Conservation (phyloP, 2,329 filamentous ascomycete genomes). For the Aspergillus flavus region DNA sequence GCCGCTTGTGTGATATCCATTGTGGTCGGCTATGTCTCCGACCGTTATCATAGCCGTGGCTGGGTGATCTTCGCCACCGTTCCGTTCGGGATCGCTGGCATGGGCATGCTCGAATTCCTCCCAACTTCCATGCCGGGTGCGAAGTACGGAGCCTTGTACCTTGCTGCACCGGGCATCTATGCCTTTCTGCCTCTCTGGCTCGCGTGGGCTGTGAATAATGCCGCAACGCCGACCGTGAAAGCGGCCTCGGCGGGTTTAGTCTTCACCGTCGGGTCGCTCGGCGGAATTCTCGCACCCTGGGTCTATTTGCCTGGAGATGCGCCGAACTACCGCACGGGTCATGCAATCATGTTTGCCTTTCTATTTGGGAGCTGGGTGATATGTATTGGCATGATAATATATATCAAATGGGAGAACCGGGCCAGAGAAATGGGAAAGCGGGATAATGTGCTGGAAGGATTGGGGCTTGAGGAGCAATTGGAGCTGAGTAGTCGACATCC, state of each 20-base stretch:
- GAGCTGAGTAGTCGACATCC: conserved; percentile 10
- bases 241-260: conserved; percentile 4
- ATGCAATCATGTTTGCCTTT: conserved; percentile 13
- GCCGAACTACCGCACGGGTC: conserved; percentile 8
- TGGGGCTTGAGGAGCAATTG: neutral
- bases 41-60: conserved; percentile 6
- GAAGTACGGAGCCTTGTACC: conserved; percentile 11
- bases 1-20: conserved; percentile 9
- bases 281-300: conserved; percentile 11
- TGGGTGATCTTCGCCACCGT: neutral
- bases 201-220: conserved; percentile 10
- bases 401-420: conserved; percentile 8
- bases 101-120: conserved; percentile 9
- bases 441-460: neutral
- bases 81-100: conserved; percentile 1
- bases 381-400: neutral
- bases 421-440: neutral
- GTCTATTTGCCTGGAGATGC: conserved; percentile 9
- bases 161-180: conserved; percentile 7
- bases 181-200: conserved; percentile 7
- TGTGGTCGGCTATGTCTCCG: conserved; percentile 9
- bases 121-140: neutral
- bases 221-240: neutral
- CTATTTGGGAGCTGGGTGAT: conserved; percentile 1
- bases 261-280: conserved; percentile 5